These are phyloP conservation scores for Stromatinia cepivora DNA, from an alignment of 2,329 filamentous ascomycete genomes.

Conservation along the genomic window DNA sequence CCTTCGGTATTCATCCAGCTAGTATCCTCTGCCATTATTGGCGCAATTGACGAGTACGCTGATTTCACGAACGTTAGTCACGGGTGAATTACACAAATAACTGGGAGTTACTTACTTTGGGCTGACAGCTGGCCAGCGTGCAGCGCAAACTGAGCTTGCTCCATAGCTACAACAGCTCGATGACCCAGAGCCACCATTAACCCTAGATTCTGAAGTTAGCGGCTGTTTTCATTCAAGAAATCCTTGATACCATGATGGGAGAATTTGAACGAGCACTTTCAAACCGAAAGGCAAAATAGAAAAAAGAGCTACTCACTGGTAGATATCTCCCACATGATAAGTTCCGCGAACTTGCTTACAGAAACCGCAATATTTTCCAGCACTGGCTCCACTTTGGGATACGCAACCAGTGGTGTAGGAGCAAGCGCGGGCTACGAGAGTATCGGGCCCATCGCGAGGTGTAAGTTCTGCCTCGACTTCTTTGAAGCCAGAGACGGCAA, in stretches of 20 bases:
- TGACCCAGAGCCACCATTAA: conserved; percentile 19
- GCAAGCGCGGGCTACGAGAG: conserved; percentile 17
- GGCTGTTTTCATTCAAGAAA: neutral
- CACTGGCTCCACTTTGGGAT: conserved; percentile 13
- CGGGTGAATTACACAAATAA: neutral
- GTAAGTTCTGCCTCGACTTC: neutral
- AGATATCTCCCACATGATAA: conserved; percentile 14
- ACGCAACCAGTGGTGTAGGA: conserved; percentile 16
- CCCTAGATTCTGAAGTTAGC: conserved; percentile 8
- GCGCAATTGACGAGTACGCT: conserved; percentile 22
- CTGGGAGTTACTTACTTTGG: conserved; percentile 5
- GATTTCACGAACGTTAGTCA: neutral
- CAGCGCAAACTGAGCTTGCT: conserved; percentile 11
- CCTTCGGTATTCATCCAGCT: neutral
- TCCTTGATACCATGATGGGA: neutral
- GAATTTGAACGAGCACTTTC: neutral
- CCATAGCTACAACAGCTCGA: conserved; percentile 22
- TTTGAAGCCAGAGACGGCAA: conserved; percentile 7
- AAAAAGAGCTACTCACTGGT: conserved; percentile 14
- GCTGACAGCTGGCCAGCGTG: conserved; percentile 16
- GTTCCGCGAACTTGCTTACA: conserved; percentile 23
- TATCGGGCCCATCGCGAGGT: conserved; percentile 5
- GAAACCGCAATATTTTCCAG: conserved; percentile 24
- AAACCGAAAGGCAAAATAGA: neutral
- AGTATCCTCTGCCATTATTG: conserved; percentile 18